Percentiles rank a stretch among this genome's conserved stretches.
phyloP scores from a whole-genome alignment of 2,329 filamentous ascomycete species.

The Elsinoe necatrix region DNA sequence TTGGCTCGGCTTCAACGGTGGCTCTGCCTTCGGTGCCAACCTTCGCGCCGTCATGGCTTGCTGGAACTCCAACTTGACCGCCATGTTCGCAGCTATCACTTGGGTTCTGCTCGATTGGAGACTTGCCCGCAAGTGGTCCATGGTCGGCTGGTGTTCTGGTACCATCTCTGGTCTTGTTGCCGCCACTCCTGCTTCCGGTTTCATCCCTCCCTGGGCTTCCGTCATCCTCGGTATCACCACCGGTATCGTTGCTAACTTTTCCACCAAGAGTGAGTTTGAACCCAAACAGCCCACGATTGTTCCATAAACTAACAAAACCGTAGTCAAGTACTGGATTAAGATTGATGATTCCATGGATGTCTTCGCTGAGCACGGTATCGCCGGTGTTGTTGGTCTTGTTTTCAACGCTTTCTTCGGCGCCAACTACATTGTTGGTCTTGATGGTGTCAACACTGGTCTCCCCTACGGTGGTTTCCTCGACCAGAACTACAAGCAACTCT shows the following conservation, averaged over 20 bases:
- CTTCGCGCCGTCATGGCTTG: conserved; percentile 90
- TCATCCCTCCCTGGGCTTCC: conserved; percentile 59
- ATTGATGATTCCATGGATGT: conserved; percentile 86
- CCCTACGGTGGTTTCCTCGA: conserved; percentile 61
- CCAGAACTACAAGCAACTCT: conserved; percentile 64
- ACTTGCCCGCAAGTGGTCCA: conserved; percentile 87
- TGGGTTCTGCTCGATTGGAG: conserved; percentile 97
- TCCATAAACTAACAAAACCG: conserved; percentile 17
- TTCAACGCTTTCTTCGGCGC: conserved; percentile 67
- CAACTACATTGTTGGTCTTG: conserved; percentile 63
- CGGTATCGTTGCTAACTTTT: conserved; percentile 69
- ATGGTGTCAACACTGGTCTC: conserved; percentile 59
- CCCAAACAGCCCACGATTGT: conserved; percentile 17
- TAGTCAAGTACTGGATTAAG: conserved; percentile 63
- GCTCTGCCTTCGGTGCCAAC: conserved; percentile 55
- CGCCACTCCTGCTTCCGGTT: conserved; percentile 76
- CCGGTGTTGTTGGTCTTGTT: conserved; percentile 71
- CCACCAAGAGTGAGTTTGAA: conserved; percentile 70
- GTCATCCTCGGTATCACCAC: conserved; percentile 53
- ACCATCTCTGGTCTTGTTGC: conserved; percentile 80
- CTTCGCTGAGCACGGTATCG: conserved; percentile 81
- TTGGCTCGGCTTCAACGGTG: conserved; percentile 98
- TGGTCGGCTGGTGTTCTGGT: conserved; percentile 87
- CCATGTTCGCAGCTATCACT: conserved; percentile 82
- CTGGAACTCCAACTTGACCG: conserved; percentile 95